A percentile compares a stretch with the other conserved stretches of the same genome.
phyloP scores from a whole-genome alignment of 78 protist species.

The Dictyostelium brefeldianum region DNA sequence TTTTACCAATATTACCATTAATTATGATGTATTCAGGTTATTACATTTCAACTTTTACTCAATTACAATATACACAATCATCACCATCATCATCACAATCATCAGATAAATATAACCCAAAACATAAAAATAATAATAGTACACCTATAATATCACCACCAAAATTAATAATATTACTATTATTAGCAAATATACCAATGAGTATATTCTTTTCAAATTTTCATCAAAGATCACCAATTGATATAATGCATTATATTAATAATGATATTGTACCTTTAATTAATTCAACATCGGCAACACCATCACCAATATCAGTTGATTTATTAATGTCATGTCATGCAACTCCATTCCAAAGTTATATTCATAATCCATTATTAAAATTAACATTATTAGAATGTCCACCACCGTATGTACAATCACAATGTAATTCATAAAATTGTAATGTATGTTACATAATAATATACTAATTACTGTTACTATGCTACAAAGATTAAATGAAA shows the following conservation, averaged over 20 bases:
- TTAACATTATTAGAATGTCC: conserved; percentile 74
- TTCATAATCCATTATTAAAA: conserved; percentile 69
- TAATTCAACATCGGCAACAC: background rate
- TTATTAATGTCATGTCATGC: conserved; percentile 90
- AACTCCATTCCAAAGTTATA: conserved; percentile 85
- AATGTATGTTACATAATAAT: background rate
- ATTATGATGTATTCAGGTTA: conserved; percentile 49
- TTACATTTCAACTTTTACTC: conserved; percentile 14
- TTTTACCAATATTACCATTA: conserved; percentile 77
- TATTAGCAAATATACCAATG: conserved; percentile 62
- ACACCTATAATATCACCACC: background rate
- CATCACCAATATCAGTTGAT: conserved; percentile 30
- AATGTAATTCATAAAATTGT: too few relatives aligned
- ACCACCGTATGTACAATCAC: conserved; percentile 62
- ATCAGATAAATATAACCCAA: background rate
- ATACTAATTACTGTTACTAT: too few relatives aligned
- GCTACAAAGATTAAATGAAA: background rate
- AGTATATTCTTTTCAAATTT: conserved; percentile 57
- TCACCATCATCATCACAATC: background rate
- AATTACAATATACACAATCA: background rate
- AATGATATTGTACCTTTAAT: conserved; percentile 12
- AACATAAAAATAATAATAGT: background rate
- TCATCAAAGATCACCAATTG: conserved; percentile 80
- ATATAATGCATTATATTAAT: conserved; percentile 59
- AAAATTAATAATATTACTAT: conserved; percentile 14